Conservation (phyloP, 1,284 basidiomycete species). For the Singerocomus rubriflavus region DNA sequence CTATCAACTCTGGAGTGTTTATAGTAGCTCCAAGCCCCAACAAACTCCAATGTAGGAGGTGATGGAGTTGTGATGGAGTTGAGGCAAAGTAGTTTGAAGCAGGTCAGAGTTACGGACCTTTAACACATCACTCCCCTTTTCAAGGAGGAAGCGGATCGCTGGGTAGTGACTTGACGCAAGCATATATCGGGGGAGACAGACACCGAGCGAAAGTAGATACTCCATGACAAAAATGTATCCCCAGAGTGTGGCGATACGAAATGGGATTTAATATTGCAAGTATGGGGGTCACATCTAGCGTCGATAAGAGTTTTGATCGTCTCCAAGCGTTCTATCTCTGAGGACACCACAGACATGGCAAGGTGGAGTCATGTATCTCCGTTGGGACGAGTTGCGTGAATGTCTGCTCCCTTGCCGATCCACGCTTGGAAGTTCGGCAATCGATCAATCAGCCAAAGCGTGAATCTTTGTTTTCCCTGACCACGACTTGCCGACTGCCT, state of each 20-base stretch:
- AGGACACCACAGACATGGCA: fast-evolving
- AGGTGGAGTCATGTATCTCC: slow-evolving; percentile 1
- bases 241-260: neutral
- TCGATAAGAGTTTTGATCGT: neutral
- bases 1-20: too few species aligned
- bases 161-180: too few species aligned
- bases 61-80: too few species aligned
- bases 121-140: too few species aligned
- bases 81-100: too few species aligned
- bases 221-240: slow-evolving; percentile 2
- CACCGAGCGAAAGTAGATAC: slow-evolving; percentile 5
- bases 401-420: slow-evolving; percentile 1
- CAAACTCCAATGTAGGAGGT: too few species aligned
- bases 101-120: too few species aligned
- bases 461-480: too few species aligned
- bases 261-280: slow-evolving; percentile 2
- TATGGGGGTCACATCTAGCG: slow-evolving; percentile 7
- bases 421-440: neutral
- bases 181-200: too few species aligned
- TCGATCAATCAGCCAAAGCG: neutral
- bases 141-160: too few species aligned
- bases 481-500: too few species aligned
- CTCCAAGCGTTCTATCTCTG: neutral
- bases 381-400: neutral
- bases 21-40: too few species aligned